These are phyloP conservation scores for Trichoderma erinaceum DNA, from an alignment of 495 filamentous ascomycete genomes.

Conservation along the genomic window DNA sequence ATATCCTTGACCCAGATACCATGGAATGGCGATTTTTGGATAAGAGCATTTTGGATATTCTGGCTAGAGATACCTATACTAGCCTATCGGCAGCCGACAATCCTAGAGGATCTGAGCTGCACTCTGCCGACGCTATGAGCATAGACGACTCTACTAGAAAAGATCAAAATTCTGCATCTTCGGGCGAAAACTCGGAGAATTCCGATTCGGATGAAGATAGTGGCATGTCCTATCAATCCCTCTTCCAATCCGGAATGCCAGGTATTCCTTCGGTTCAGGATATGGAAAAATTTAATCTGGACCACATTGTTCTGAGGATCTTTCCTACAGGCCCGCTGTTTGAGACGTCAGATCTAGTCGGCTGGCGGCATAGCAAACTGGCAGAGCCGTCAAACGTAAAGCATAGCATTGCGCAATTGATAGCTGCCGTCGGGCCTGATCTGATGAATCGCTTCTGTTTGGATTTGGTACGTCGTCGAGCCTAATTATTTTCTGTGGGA, in stretches of 20 bases:
- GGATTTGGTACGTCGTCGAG: conserved; percentile 23
- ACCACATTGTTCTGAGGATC: conserved; percentile 39
- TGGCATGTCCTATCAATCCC: conserved; percentile 33
- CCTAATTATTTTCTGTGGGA: not conserved
- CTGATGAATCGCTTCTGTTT: conserved; percentile 51
- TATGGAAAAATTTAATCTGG: conserved; percentile 57
- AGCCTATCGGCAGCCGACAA: conserved; percentile 50
- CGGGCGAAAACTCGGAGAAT: conserved; percentile 14
- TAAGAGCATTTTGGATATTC: conserved; percentile 53
- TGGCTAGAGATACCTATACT: conserved; percentile 63
- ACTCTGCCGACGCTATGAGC: not conserved
- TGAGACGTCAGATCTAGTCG: conserved; percentile 49
- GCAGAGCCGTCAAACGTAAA: conserved; percentile 50
- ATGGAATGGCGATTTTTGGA: conserved; percentile 71
- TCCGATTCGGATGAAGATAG: conserved; percentile 25
- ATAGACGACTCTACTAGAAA: conserved; percentile 3
- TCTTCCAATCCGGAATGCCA: conserved; percentile 69
- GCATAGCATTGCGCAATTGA: conserved; percentile 66
- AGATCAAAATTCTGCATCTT: not conserved
- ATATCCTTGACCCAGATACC: conserved; percentile 74
- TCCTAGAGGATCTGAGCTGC: conserved; percentile 15
- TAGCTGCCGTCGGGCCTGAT: conserved; percentile 67
- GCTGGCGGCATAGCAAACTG: conserved; percentile 59
- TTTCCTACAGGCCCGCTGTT: conserved; percentile 26
- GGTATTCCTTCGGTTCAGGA: conserved; percentile 64